Evolutionary conservation across 192 early-diverging fungal species (phyloP).

Genomic region (Rhizoclosmatium sp.): DNA sequence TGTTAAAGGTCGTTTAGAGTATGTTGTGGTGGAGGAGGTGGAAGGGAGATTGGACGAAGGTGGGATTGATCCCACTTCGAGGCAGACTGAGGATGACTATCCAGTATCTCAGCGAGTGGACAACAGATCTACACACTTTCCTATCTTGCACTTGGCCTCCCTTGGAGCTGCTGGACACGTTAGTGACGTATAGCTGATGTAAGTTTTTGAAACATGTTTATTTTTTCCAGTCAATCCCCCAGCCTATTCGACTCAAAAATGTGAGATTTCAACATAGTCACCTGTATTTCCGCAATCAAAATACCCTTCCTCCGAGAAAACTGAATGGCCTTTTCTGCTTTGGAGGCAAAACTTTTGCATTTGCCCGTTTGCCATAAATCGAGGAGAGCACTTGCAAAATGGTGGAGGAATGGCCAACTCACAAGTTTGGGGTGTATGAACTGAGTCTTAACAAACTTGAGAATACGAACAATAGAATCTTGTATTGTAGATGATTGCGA

Average conservation of each 20-base stretch:
- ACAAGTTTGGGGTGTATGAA: neutral
- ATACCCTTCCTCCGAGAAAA: neutral
- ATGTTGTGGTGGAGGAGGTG: no score
- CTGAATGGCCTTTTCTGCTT: neutral
- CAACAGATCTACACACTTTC: no score
- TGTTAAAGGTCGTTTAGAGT: no score
- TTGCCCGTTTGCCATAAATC: neutral
- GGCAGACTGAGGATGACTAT: no score
- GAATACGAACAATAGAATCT: constrained; percentile 3
- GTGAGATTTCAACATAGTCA: neutral
- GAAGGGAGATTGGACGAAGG: no score
- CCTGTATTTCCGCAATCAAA: neutral
- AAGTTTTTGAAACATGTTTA: no score
- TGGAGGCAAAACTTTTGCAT: neutral
- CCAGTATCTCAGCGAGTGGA: no score
- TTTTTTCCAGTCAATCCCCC: no score
- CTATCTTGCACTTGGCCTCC: no score
- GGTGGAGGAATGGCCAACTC: constrained; percentile 3
- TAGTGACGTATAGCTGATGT: no score
- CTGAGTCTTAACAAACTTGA: constrained; percentile 5
- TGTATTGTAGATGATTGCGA: neutral
- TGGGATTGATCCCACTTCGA: no score
- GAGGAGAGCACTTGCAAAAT: neutral
- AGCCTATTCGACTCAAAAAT: neutral
- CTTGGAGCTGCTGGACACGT: no score